Base-by-base conservation (phyloP, 129 eudicot genomes). In the Escallonia rubra region DNA sequence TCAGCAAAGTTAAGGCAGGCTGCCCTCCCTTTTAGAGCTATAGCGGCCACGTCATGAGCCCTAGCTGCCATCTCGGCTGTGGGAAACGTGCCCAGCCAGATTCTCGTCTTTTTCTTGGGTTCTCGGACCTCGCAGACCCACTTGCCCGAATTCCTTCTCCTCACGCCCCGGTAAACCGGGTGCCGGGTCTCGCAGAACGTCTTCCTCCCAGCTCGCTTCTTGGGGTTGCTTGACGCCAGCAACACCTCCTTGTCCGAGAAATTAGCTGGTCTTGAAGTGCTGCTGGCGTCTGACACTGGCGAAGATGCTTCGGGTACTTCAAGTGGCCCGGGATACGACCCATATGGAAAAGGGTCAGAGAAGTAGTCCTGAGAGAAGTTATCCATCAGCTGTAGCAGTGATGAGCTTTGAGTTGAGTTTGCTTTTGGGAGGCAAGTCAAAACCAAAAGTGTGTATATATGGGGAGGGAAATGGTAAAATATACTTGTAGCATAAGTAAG, bases 1-100 rank as follows among this genome's bases (percentile, higher is more conserved):
- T 90, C 95, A 9, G 97, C 97, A 52, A 90, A 90, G 44, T 90
- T 90, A 47, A 90, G 69, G 59, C 97, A 87, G 5, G 88, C 97
- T 0, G 88, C 75, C 13, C 81, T 78, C 1, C 95, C 97, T 13
- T 83, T 59, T 38, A 87, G 76, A 0, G 97, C 91, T 15, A 90
- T 23, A 8, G 82, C 95, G 0, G 95, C 97, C 72, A 90, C 97
- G 67, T 90, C 97, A 68, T 90, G 97, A 39, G 95, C 97, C 23
- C 97, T 79, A 0, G 95, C 97, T 0, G 97, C 97, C 97, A 90
- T 90, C 41, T 90, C 97, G 7, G 85, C 86, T 4, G 92, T 87
- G 1, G 86, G 83, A 62, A 80, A 87, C 0, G 92, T 90, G n/a
- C 95, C 95, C 0, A 90, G 80, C 97, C 95, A 90, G 15, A 90